These are phyloP conservation scores for Hanseniaspora sp. DNA, from an alignment of 1,139 yeast genomes.

Conservation along the genomic window DNA sequence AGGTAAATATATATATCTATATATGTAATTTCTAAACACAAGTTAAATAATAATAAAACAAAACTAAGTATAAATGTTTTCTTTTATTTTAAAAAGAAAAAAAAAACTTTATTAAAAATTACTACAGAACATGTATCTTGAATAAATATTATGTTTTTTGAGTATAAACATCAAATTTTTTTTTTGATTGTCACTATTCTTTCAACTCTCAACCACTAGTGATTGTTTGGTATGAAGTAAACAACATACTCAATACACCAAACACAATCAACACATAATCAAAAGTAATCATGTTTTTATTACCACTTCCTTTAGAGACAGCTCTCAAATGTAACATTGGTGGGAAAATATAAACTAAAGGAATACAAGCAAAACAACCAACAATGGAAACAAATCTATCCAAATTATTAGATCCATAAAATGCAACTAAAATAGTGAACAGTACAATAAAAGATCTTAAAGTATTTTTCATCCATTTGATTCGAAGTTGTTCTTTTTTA, in stretches of 20 bases:
- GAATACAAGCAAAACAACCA: constrained; percentile 75
- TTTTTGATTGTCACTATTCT: too few species aligned
- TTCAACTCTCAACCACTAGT: neutral
- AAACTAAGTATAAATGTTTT: too few species aligned
- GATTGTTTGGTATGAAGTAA: constrained; percentile 46
- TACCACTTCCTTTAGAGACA: constrained; percentile 28
- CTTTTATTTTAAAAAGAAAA: too few species aligned
- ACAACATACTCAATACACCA: constrained; percentile 52
- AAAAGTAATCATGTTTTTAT: constrained; percentile 23
- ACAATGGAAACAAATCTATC: constrained; percentile 66
- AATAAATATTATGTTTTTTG: too few species aligned
- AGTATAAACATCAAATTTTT: too few species aligned
- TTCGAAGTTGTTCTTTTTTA: constrained; percentile 44
- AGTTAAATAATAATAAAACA: too few species aligned
- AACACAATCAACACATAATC: constrained; percentile 43
- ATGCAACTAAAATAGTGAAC: constrained; percentile 43
- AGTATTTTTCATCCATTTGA: constrained; percentile 59
- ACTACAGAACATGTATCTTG: too few species aligned
- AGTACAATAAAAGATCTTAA: constrained; percentile 46
- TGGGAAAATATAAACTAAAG: constrained; percentile 73
- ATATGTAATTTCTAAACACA: too few species aligned
- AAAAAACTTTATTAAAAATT: too few species aligned
- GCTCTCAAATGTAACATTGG: constrained; percentile 52
- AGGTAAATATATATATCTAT: too few species aligned
- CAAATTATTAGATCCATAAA: constrained; percentile 53